Conservation (phyloP, 2,329 filamentous ascomycete species). For the Scorias spongiosa region DNA sequence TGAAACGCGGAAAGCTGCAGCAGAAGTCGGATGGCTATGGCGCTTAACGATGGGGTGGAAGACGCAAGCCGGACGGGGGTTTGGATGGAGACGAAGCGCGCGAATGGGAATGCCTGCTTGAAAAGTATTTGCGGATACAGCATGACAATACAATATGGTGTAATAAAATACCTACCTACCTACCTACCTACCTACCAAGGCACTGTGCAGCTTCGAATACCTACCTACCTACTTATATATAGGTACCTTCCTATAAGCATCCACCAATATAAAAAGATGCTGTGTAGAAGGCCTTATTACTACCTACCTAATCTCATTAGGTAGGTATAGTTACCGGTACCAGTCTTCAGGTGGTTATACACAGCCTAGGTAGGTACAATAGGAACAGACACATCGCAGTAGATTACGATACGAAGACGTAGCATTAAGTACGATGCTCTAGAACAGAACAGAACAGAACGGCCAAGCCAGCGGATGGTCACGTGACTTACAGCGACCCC, state of each 20-base stretch:
- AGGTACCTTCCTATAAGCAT: neutral
- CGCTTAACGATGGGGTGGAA: neutral
- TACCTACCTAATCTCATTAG: too few relatives aligned
- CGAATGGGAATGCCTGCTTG: neutral
- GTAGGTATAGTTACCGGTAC: too few relatives aligned
- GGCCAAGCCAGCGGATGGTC: neutral
- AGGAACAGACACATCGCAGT: neutral
- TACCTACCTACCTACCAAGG: too few relatives aligned
- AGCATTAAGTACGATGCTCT: neutral
- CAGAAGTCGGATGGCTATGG: neutral
- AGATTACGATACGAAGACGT: neutral
- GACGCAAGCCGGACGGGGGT: neutral
- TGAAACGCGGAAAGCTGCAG: too few relatives aligned
- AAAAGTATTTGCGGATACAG: neutral
- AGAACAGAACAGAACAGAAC: too few relatives aligned
- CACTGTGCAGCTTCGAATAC: too few relatives aligned
- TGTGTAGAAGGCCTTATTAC: neutral
- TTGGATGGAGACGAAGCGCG: neutral
- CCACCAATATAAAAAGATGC: neutral
- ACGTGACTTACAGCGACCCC: neutral
- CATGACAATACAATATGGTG: too few relatives aligned
- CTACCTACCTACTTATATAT: too few relatives aligned
- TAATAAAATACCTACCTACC: too few relatives aligned
- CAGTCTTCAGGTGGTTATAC: neutral
- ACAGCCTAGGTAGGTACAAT: neutral